phyloP scores from a whole-genome alignment of 2,329 filamentous ascomycete species.

The Pseudofabraea citricarpa region DNA sequence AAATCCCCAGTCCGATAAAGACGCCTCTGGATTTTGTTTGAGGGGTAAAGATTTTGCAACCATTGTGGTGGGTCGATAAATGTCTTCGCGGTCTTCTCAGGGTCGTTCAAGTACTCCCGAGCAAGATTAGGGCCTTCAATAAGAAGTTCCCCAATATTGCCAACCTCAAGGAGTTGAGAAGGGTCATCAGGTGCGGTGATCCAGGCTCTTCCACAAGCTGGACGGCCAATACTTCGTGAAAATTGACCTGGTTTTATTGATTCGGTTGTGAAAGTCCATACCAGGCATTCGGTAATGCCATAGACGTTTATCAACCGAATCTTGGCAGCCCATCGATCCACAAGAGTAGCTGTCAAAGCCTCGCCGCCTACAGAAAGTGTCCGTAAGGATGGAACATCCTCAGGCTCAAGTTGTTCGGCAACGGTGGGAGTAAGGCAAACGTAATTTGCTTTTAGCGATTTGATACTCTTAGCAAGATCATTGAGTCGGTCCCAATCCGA shows the following conservation, averaged over 20 bases:
- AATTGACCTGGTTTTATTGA: no score
- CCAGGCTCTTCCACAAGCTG: no score
- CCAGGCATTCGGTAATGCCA: not conserved
- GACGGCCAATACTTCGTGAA: no score
- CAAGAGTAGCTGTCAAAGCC: not conserved
- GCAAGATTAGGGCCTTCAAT: conserved; percentile 38
- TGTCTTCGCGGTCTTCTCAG: conserved; percentile 47
- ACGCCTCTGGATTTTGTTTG: no score
- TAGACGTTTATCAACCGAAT: not conserved
- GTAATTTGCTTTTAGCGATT: conserved; percentile 2
- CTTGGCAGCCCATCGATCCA: not conserved
- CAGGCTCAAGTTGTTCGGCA: conserved; percentile 5
- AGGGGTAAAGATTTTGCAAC: no score
- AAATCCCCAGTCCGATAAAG: conserved; percentile 56
- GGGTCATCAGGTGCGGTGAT: no score
- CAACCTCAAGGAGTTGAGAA: conserved; percentile 20
- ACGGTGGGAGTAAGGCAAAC: conserved; percentile 7
- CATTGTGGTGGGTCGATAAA: conserved; percentile 55
- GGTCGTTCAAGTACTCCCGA: conserved; percentile 52
- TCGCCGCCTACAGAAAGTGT: conserved; percentile 1
- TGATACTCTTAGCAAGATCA: conserved; percentile 3
- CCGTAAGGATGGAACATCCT: conserved; percentile 17
- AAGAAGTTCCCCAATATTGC: conserved; percentile 30
- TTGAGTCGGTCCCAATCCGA: conserved; percentile 6
- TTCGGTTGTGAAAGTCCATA: no score